Conservation (phyloP, 148 eudicot genomes). For the Chenopodium album region DNA sequence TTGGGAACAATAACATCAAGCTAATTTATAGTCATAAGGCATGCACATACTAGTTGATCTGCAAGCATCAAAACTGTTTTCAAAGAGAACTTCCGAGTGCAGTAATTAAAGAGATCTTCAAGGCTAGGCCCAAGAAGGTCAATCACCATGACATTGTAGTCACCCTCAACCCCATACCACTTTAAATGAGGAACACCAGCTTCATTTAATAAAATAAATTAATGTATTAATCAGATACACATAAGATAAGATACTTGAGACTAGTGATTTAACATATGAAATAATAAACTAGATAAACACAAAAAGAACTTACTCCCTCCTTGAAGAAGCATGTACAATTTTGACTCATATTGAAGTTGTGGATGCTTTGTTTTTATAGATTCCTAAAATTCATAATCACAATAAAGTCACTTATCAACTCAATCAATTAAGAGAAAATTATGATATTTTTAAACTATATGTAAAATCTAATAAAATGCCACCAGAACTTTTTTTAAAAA, state of each 20-base stretch:
- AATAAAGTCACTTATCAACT: neutral
- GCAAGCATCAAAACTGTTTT: slow-evolving; percentile 67
- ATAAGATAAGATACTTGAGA: neutral
- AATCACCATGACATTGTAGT: slow-evolving; percentile 62
- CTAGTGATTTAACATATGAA: neutral
- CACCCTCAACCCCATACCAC: slow-evolving; percentile 59
- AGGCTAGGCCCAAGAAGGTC: slow-evolving; percentile 64
- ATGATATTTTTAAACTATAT: no score
- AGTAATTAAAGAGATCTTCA: slow-evolving; percentile 59
- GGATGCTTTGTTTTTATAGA: slow-evolving; percentile 56
- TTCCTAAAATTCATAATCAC: slow-evolving; percentile 34
- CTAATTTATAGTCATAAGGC: neutral
- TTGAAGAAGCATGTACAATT: slow-evolving; percentile 56
- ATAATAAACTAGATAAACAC: slow-evolving; percentile 2
- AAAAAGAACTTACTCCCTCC: slow-evolving; percentile 49
- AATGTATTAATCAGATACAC: slow-evolving; percentile 9
- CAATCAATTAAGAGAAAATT: no score
- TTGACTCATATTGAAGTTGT: slow-evolving; percentile 58
- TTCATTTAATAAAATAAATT: slow-evolving; percentile 16
- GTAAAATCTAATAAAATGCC: no score
- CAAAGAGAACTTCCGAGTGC: slow-evolving; percentile 46
- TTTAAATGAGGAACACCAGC: slow-evolving; percentile 60
- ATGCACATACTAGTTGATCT: slow-evolving; percentile 46
- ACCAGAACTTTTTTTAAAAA: no score
- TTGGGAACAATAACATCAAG: neutral